These are phyloP conservation scores for Apophysomyces trapeziformis DNA, from an alignment of 371 early-diverging fungal species.

Conservation along the genomic window DNA sequence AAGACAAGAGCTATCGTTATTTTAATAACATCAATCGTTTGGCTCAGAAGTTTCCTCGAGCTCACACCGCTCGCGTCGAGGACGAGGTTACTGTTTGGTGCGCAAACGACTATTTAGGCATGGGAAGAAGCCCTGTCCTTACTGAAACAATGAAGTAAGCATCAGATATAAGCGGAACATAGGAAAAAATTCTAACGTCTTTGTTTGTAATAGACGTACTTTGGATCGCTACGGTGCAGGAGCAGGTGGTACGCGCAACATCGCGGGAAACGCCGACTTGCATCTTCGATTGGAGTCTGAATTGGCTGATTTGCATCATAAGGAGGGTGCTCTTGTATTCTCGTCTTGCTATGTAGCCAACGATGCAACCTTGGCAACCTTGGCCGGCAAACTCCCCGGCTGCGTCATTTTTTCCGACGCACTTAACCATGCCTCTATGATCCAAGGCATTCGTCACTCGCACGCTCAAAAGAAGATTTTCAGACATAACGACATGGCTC, in stretches of 20 bases:
- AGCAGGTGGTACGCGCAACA: constrained; percentile 99
- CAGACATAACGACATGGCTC: constrained; percentile 93
- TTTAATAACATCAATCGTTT: constrained; percentile 99
- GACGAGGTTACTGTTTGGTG: constrained; percentile 98
- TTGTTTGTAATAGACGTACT: constrained; percentile 57
- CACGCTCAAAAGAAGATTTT: constrained; percentile 90
- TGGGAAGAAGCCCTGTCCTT: constrained; percentile 88
- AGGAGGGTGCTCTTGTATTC: constrained; percentile 93
- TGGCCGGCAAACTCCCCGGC: constrained; percentile 90
- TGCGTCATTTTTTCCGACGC: constrained; percentile 95
- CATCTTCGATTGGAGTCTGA: constrained; percentile 93
- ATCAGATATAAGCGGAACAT: not conserved
- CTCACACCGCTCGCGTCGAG: constrained; percentile 86
- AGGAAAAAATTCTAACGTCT: not conserved
- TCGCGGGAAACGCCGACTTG: constrained; percentile 96
- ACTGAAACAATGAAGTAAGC: constrained; percentile 88
- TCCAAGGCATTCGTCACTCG: constrained; percentile 97
- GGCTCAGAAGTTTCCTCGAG: constrained; percentile 89
- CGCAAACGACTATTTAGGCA: constrained; percentile 98
- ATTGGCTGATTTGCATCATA: constrained; percentile 91
- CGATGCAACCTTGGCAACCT: constrained; percentile 93
- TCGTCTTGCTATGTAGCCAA: constrained; percentile 99
- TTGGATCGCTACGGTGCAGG: constrained; percentile 97
- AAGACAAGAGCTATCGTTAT: constrained; percentile 96
- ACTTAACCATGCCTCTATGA: constrained; percentile 98